Percentiles rank a stretch among this genome's conserved stretches.
Evolutionary conservation across 495 filamentous ascomycete genomes (phyloP).

Genomic region (Neurospora hispaniola): DNA sequence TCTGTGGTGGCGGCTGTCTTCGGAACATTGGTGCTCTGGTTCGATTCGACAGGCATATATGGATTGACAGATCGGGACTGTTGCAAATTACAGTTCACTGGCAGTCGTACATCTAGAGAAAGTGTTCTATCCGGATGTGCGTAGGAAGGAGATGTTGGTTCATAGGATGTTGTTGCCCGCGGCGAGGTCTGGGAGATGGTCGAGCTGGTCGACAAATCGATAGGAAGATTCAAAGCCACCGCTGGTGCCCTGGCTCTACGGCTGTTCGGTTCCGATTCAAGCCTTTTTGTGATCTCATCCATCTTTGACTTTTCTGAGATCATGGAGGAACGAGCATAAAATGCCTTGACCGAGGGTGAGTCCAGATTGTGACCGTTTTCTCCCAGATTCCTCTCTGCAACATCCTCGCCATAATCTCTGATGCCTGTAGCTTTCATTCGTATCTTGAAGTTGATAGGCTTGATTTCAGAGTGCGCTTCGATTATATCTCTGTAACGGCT

Average conservation of each 20-base stretch:
- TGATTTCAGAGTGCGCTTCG: conserved; percentile 41
- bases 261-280: not conserved
- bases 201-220: not conserved
- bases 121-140: not conserved
- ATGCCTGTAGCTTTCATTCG: conserved; percentile 35
- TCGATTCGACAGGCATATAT: conserved; percentile 5
- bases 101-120: not conserved
- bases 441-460: conserved; percentile 31
- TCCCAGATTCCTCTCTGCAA: conserved; percentile 42
- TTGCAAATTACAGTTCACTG: not conserved
- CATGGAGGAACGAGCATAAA: conserved; percentile 13
- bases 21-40: not conserved
- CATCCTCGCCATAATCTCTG: conserved; percentile 44
- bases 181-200: not conserved
- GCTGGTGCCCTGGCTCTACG: not conserved
- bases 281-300: not conserved
- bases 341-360: conserved; percentile 21
- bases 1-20: not conserved
- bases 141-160: not conserved
- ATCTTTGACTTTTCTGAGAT: conserved; percentile 2
- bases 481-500: conserved; percentile 37
- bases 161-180: not conserved
- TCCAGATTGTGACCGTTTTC: conserved; percentile 23
- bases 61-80: conserved; percentile 16
- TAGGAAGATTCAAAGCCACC: not conserved